Base-by-base conservation (phyloP, 2,329 filamentous ascomycete genomes). In the Aspergillus fumigatiaffinis region DNA sequence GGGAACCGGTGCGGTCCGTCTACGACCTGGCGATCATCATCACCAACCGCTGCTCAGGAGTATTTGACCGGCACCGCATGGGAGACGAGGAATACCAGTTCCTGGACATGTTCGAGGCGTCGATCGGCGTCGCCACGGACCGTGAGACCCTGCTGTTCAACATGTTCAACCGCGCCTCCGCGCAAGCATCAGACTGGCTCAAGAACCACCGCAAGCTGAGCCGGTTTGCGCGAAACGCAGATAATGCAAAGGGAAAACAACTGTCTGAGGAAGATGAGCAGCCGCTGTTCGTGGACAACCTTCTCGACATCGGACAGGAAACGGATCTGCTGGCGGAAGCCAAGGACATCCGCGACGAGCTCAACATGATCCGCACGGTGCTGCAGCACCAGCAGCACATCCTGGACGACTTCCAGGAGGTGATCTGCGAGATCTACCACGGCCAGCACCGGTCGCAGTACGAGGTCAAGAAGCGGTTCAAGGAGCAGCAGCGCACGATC, bases 291-390 rank as follows among this genome's bases (percentile, higher is more conserved):
- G 70, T 74, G 28, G 72, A 74, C 54, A 69, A 73, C 23, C 61
- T 75, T 3, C 63, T 75, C 1, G 82, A 87, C 54, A 87, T 87
- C 52, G 80, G 82, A 42, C 75, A 78, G 4, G 85, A 88, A 66
- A 87, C 84, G 0, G 78, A 82, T 51, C 76, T 88, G 0, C 75
- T 88, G 0, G 79, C 83, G 0, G 85, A 88, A 63, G 84, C 83
- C 50, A 88, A 88, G 66, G 86, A 89, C 64, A 87, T 88, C 53
- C 80, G 84, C 21, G 86, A 89, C 63, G 85, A 89, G 69, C 79
- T 88, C 21, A 84, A 84, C 64, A 88, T 88, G 73, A 81, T 89
- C 29, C 70, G 69, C 32, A 73, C 69, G 0, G 71, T 76, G 2
- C 65, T 75, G 6, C 68, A 75, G n/a, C 69, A 74, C 51, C 73